A percentile compares a stretch with the other conserved stretches of the same genome.
phyloP scores from a whole-genome alignment of 2,329 filamentous ascomycete species.

The Sordariomycetes sp. region DNA sequence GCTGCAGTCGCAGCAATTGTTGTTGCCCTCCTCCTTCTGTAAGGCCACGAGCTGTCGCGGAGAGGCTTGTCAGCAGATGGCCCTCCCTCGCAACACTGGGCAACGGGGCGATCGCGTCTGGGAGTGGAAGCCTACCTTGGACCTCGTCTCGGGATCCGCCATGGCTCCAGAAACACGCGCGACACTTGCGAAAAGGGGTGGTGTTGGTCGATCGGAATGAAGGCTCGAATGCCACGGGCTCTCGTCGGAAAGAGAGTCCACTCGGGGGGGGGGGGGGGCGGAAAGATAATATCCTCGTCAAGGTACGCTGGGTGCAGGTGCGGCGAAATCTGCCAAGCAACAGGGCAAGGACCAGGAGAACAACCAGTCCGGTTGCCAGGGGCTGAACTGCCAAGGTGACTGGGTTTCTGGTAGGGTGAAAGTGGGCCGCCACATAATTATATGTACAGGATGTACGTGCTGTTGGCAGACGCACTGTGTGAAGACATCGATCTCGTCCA shows the following conservation, averaged over 20 bases:
- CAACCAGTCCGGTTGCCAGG: neutral
- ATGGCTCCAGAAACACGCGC: neutral
- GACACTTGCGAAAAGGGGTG: neutral
- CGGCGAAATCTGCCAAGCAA: neutral
- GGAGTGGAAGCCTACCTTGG: slow-evolving; percentile 57
- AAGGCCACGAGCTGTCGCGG: slow-evolving; percentile 66
- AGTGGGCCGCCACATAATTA: too few relatives aligned
- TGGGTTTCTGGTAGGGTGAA: too few relatives aligned
- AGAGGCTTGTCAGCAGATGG: neutral
- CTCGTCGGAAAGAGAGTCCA: neutral
- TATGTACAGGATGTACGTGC: neutral
- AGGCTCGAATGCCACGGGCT: neutral
- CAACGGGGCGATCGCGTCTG: neutral
- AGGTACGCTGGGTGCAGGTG: neutral
- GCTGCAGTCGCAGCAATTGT: slow-evolving; percentile 86
- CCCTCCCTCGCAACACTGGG: neutral
- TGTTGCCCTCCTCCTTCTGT: slow-evolving; percentile 84
- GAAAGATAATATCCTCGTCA: neutral
- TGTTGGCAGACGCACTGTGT: neutral
- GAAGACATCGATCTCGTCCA: too few relatives aligned
- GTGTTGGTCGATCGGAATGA: neutral
- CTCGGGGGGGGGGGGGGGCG: neutral
- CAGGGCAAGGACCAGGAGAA: neutral
- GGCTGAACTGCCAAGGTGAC: neutral
- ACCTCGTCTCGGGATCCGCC: slow-evolving; percentile 80